A percentile compares a stretch with the other conserved stretches of the same genome.
Conservation (phyloP, 306 rosid genomes). For the Comarum palustre region DNA sequence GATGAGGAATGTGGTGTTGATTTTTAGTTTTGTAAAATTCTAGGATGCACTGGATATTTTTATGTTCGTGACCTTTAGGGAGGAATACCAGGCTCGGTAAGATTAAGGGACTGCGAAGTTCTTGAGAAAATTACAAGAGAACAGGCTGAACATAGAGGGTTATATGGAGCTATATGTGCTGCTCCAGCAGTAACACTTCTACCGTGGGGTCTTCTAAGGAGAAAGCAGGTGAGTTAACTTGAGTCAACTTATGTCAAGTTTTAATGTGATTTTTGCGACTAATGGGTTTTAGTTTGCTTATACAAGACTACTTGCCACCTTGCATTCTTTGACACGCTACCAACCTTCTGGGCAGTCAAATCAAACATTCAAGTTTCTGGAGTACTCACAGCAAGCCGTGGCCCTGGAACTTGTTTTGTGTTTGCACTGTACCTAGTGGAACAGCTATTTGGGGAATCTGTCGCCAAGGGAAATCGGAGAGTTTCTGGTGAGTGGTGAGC, state of each 20-base stretch:
- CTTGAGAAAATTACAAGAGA: conserved; percentile 62
- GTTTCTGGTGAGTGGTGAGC: conserved; percentile 74
- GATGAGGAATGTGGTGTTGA: background rate
- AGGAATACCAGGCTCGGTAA: conserved; percentile 95
- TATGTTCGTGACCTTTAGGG: conserved; percentile 44
- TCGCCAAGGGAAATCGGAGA: conserved; percentile 68
- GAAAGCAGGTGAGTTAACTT: conserved; percentile 57
- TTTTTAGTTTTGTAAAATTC: background rate
- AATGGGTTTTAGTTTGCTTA: conserved; percentile 44
- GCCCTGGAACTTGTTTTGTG: conserved; percentile 78
- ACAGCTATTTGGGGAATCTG: conserved; percentile 78
- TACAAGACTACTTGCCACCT: conserved; percentile 92
- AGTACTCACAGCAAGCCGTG: conserved; percentile 88
- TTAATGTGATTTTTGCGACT: conserved; percentile 33
- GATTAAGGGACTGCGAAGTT: conserved; percentile 72
- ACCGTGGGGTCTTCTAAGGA: conserved; percentile 91
- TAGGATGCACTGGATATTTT: background rate
- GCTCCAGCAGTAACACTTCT: conserved; percentile 93
- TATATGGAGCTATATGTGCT: conserved; percentile 90
- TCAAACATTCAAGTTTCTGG: conserved; percentile 81
- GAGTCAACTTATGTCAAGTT: conserved; percentile 15
- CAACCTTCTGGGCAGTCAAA: conserved; percentile 92
- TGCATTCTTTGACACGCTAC: conserved; percentile 84
- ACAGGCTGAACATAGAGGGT: conserved; percentile 80
- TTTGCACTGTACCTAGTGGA: conserved; percentile 82